Base-by-base conservation (phyloP, 2,329 filamentous ascomycete species). In the Alternaria burnsii region DNA sequence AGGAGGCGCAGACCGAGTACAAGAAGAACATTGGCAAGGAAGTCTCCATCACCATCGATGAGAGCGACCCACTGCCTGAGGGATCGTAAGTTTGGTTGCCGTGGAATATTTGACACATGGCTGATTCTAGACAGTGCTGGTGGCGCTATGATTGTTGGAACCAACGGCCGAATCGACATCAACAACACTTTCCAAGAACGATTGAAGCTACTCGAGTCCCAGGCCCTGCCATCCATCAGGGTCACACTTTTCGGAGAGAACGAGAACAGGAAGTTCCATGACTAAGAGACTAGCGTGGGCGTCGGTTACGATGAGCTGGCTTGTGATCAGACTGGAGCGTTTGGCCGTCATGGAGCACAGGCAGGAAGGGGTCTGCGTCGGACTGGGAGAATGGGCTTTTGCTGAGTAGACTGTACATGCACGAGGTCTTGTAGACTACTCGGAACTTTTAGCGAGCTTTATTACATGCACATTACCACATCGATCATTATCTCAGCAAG, bases 121-220 rank as follows among this genome's bases (percentile, higher is more conserved):
- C 66, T 71, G 57, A 75, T 54, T 48, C 8, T 5, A 22, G 30
- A 52, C 70, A 98, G 95, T 74, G 86, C 93, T 61, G 95, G 95
- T 62, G 95, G 95, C 72, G 85, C 97, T 59, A 79, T 87, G 59
- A 88, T 99, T 67, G 82, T 97, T 56, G 93, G 94, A 67, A 90
- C 91, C 69, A 86, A 85, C 67, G 95, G 95, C 78, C 97, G 94
- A 86, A 98, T 99, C 78, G 93, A 97, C 74, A 94, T 99, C 80
- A 94, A 97, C 87, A 98, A 99, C 85, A 98, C 95, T 56, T 91
- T 98, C 71, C 95, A 98, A 78, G 91, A 97, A 78, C 89, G 95
- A 69, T 85, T 99, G 80, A 87, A 87, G 74, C 85, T 98, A 62
- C 88, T 98, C 67, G 91, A 97, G 82, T 89, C 90, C 58, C 91